These are phyloP conservation scores for Wakefieldia striispora DNA, from an alignment of 768 basidiomycete species.

Conservation along the genomic window DNA sequence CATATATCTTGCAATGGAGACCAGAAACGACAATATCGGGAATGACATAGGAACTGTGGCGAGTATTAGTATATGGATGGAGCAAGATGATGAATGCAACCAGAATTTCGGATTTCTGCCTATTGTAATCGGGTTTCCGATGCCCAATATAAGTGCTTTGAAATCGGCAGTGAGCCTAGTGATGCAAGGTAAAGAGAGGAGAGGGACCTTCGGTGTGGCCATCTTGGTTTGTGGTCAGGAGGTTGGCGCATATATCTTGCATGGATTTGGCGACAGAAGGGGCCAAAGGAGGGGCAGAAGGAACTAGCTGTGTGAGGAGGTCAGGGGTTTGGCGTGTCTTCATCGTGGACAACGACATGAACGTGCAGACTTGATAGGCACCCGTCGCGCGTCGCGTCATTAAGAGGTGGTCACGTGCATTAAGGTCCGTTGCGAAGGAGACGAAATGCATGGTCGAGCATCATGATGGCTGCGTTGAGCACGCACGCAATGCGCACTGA, in stretches of 20 bases:
- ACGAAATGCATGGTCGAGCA: too few relatives aligned
- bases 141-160: constrained; percentile 56
- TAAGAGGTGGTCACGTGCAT: too few relatives aligned
- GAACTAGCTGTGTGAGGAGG: constrained; percentile 29
- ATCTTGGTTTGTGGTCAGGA: constrained; percentile 55
- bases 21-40: constrained; percentile 62
- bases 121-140: constrained; percentile 63
- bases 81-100: constrained; percentile 31
- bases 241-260: constrained; percentile 65
- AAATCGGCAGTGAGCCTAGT: not conserved
- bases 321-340: constrained; percentile 16
- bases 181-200: not conserved
- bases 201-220: constrained; percentile 63
- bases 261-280: constrained; percentile 6
- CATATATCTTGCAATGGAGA: constrained; percentile 77
- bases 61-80: not conserved
- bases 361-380: too few relatives aligned
- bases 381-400: too few relatives aligned
- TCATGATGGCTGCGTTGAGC: not conserved
- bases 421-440: constrained; percentile 10
- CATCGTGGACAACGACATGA: constrained; percentile 16
- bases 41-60: constrained; percentile 56
- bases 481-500: constrained; percentile 7
- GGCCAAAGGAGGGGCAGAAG: constrained; percentile 23
- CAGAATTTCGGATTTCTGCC: constrained; percentile 71